phyloP scores from a whole-genome alignment of 768 basidiomycete genomes.

The Boletus reticuloceps region DNA sequence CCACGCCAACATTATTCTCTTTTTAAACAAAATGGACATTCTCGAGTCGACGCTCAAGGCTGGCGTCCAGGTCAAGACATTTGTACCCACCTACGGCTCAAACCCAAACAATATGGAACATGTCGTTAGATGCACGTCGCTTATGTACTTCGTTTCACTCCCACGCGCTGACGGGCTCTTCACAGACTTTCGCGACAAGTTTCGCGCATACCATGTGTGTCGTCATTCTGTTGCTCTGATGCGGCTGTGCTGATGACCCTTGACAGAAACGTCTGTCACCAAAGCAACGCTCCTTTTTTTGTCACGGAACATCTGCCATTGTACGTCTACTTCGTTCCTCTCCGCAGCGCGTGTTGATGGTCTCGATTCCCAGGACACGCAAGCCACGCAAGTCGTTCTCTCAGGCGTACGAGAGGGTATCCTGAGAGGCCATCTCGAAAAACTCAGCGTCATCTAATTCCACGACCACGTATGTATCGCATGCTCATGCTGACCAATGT shows the following conservation, averaged over 20 bases:
- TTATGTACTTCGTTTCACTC: not conserved
- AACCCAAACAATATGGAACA: slow-evolving; percentile 53
- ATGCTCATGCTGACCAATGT: no score
- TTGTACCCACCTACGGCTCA: slow-evolving; percentile 61
- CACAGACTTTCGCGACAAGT: slow-evolving; percentile 70
- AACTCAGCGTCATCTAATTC: slow-evolving; percentile 27
- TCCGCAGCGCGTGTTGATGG: not conserved
- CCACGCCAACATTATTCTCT: slow-evolving; percentile 64
- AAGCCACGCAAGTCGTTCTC: slow-evolving; percentile 37
- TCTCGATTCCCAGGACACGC: slow-evolving; percentile 33
- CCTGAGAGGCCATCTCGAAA: slow-evolving; percentile 31
- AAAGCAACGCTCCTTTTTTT: slow-evolving; percentile 56
- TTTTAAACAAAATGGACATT: slow-evolving; percentile 77
- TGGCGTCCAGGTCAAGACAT: slow-evolving; percentile 55
- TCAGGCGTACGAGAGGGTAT: slow-evolving; percentile 45
- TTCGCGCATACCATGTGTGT: slow-evolving; percentile 59
- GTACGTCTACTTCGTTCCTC: slow-evolving; percentile 36
- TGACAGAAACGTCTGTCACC: slow-evolving; percentile 56
- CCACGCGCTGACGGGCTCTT: not conserved
- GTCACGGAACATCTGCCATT: slow-evolving; percentile 69
- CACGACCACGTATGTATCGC: no score
- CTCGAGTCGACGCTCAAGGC: slow-evolving; percentile 51
- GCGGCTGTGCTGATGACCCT: not conserved
- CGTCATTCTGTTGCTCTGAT: not conserved
- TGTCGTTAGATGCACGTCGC: slow-evolving; percentile 60